phyloP scores from a whole-genome alignment of 345 rosid species.

The Excoecaria cochinchinensis region DNA sequence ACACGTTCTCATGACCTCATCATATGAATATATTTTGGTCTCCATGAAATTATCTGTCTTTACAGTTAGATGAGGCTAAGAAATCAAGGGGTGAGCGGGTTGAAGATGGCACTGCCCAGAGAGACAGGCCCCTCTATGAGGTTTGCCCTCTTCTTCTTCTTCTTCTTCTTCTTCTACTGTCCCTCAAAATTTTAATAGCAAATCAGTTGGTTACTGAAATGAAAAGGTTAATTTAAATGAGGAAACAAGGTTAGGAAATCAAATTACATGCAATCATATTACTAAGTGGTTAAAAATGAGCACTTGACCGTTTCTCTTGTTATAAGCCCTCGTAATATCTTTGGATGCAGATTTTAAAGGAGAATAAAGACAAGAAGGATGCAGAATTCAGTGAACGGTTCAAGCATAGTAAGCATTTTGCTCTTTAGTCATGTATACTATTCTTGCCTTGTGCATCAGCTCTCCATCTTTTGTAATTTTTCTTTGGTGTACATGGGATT shows the following conservation, averaged over 20 bases:
- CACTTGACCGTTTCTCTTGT: not conserved
- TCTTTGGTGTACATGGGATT: not conserved
- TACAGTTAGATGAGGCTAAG: conserved; percentile 82
- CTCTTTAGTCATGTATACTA: not conserved
- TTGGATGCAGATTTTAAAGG: conserved; percentile 68
- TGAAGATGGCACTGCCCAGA: conserved; percentile 93
- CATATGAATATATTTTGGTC: not conserved
- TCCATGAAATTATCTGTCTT: conserved; percentile 11
- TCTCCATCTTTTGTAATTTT: not conserved
- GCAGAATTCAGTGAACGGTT: conserved; percentile 95
- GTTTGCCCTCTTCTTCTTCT: conserved; percentile 28
- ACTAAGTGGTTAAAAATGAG: not conserved
- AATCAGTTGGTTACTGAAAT: too few species aligned
- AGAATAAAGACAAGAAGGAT: conserved; percentile 91
- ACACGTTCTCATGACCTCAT: not conserved
- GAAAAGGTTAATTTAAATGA: too few species aligned
- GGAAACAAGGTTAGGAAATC: not conserved
- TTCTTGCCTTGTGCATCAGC: not conserved
- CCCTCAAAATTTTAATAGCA: not conserved
- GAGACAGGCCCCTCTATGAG: conserved; percentile 87
- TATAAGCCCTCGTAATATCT: not conserved
- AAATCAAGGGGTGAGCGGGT: conserved; percentile 82
- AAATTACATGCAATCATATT: not conserved
- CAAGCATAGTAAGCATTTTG: conserved; percentile 71
- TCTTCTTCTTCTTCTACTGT: not conserved